Conservation (phyloP, 164 flowering plant genomes). For the Macadamia integrifolia region DNA sequence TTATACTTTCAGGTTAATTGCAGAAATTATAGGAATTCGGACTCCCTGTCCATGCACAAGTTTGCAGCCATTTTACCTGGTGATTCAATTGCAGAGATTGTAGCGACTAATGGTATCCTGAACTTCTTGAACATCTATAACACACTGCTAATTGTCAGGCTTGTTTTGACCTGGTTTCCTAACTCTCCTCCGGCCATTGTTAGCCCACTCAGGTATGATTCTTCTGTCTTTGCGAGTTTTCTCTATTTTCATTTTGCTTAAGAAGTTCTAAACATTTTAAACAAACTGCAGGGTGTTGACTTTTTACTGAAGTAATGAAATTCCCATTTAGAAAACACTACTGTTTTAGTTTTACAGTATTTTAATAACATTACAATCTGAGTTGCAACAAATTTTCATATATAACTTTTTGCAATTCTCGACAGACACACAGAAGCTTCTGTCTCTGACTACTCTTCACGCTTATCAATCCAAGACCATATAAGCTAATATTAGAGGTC, state of each 20-base stretch:
- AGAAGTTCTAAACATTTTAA: too few species aligned
- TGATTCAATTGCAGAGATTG: constrained; percentile 89
- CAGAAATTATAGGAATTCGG: constrained; percentile 30
- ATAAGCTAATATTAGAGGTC: neutral
- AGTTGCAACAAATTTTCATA: too few species aligned
- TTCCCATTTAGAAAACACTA: too few species aligned
- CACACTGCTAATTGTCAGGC: constrained; percentile 71
- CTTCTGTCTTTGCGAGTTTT: neutral
- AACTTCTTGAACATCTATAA: constrained; percentile 89
- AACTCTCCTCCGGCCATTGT: constrained; percentile 88
- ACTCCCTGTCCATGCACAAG: constrained; percentile 36
- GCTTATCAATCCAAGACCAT: neutral
- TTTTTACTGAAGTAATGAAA: too few species aligned
- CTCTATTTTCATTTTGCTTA: neutral
- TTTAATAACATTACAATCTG: too few species aligned
- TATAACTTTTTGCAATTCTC: too few species aligned
- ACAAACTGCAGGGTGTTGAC: too few species aligned
- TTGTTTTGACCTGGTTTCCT: constrained; percentile 97
- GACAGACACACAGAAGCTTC: neutral
- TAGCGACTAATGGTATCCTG: constrained; percentile 68
- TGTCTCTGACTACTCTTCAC: neutral
- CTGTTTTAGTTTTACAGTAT: too few species aligned
- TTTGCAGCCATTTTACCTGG: constrained; percentile 93
- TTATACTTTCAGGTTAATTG: constrained; percentile 37
- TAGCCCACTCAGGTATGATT: constrained; percentile 76